Base-by-base conservation (phyloP, 225 moss, liverwort and hornwort species). In the Climacium dendroides region DNA sequence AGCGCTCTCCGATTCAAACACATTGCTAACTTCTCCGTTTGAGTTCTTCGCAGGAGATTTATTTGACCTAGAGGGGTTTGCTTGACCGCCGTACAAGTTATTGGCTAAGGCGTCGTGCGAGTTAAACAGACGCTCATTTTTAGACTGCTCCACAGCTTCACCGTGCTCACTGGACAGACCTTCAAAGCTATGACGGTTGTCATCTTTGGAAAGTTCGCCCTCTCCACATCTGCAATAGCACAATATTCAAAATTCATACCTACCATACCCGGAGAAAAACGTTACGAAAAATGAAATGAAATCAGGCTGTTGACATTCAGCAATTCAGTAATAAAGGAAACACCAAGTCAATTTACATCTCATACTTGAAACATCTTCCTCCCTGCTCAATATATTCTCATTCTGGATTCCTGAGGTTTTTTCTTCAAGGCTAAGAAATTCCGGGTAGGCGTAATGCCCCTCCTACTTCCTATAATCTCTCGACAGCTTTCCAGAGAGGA, bases 121-220 rank as follows among this genome's bases (percentile, higher is more conserved):
- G 30, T 92, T 96, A 83, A 90, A 87, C 64, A 85, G 85, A 89
- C 93, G 95, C 30, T 87, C 85, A 35, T 90, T 78, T 82, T 85
- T 87, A 59, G 85, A 89, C 83, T 87, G 88, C 88, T 91, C 91
- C 65, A 72, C 43, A 82, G 64, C 74, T 85, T 75, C 85, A 79
- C 78, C 87, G 62, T 82, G 79, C 62, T 88, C 86, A 88, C 82
- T 90, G 82, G 78, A 55, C 61, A 13, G 65, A 82, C 83, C 86
- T 87, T 91, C 89, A 60, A 88, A 84, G 81, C 81, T 84, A 75
- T 54, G 84, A 86, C 66, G 84, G 35, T 78, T 88, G 55, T 76
- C 84, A 65, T 74, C 86, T 57, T 90, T 87, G 35, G 63, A 76
- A 60, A 63, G 34, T 61, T 89, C 90, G 35, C 60, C 59, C 32